phyloP scores from a whole-genome alignment of 2,329 filamentous ascomycete genomes.

The Ophiostoma piceae region DNA sequence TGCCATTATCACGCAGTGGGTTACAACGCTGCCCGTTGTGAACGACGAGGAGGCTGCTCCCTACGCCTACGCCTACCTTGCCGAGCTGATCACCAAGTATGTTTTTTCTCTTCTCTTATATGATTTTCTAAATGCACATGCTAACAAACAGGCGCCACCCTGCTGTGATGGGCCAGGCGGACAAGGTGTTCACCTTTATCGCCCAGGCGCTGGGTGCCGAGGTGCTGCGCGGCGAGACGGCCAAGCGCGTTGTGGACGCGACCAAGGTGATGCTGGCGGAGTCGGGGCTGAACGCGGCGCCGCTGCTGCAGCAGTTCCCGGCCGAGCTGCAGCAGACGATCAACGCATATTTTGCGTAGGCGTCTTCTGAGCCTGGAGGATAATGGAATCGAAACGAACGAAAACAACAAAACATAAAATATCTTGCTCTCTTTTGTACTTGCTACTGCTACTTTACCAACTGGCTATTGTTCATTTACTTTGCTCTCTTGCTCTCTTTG shows the following conservation, averaged over 20 bases:
- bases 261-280: conserved; percentile 72
- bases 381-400: background rate
- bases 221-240: conserved; percentile 79
- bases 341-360: conserved; percentile 61
- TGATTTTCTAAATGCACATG: no score
- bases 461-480: background rate
- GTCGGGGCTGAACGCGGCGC: conserved; percentile 68
- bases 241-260: conserved; percentile 67
- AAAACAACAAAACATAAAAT: background rate
- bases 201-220: conserved; percentile 86
- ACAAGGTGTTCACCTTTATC: conserved; percentile 77
- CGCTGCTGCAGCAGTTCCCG: conserved; percentile 68
- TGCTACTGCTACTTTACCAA: background rate
- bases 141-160: conserved; percentile 66
- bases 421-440: background rate
- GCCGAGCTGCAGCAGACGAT: conserved; percentile 77
- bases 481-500: background rate
- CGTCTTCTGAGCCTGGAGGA: background rate
- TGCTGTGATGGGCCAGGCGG: conserved; percentile 68
- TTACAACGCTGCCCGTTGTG: conserved; percentile 82
- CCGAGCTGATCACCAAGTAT: conserved; percentile 90
- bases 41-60: conserved; percentile 97
- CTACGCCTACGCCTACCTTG: conserved; percentile 88
- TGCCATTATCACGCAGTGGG: conserved; percentile 75
- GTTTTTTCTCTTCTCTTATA: conserved; percentile 44